Evolutionary conservation across 2,329 filamentous ascomycete species (phyloP).

Genomic region (Claviceps sp.): DNA sequence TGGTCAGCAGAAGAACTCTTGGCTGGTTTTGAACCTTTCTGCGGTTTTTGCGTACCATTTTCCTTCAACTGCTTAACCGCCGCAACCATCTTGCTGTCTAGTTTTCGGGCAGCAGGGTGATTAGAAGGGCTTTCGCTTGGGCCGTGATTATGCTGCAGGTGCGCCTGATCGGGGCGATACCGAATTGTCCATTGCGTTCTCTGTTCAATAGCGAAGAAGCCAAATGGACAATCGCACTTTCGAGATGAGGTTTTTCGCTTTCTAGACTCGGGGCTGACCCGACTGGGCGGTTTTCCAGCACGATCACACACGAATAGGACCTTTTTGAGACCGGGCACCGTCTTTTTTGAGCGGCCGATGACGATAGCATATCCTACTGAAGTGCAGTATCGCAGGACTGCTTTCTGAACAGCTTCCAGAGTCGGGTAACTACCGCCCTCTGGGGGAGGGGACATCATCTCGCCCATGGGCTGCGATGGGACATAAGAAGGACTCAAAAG

Average conservation of each 20-base stretch:
- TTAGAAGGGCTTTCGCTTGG: constrained; percentile 54
- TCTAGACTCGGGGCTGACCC: constrained; percentile 49
- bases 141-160: constrained; percentile 50
- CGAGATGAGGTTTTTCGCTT: constrained; percentile 55
- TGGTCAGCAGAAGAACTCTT: constrained; percentile 8
- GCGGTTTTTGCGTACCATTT: constrained; percentile 35
- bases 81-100: constrained; percentile 55
- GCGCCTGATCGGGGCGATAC: constrained; percentile 45
- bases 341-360: constrained; percentile 55
- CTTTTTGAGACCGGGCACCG: constrained; percentile 52
- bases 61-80: constrained; percentile 54
- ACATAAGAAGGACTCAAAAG: constrained; percentile 36
- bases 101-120: constrained; percentile 50
- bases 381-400: constrained; percentile 50
- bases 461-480: constrained; percentile 40
- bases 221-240: constrained; percentile 55
- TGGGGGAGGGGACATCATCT: constrained; percentile 49
- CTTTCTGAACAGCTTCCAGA: constrained; percentile 50
- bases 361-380: constrained; percentile 56
- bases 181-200: constrained; percentile 54
- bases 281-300: constrained; percentile 47
- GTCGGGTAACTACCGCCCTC: constrained; percentile 52
- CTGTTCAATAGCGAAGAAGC: constrained; percentile 57
- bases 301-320: constrained; percentile 55
- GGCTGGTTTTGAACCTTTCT: constrained; percentile 2